Evolutionary conservation across 148 eudicot species (phyloP), one percentile per base, ranked within the genome.

Genomic region (Persicaria tinctoria): DNA sequence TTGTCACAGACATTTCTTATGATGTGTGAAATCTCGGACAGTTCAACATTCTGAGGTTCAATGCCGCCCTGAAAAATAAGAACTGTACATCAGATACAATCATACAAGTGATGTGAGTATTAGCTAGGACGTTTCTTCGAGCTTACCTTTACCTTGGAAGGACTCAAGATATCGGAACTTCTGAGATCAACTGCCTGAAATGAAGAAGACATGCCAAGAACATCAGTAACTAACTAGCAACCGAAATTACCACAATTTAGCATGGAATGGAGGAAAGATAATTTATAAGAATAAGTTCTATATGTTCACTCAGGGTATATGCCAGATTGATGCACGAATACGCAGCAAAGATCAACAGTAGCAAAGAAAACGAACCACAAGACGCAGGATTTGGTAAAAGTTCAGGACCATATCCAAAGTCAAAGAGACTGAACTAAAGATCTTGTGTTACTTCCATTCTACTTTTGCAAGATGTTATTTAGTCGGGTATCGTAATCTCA

Each of bases 171-270:
- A 47, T 82, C 90, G 13, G 96, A 85, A 82, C 92, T 85, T 82
- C 87, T 85, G 14, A 90, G 86, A 79, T 88, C 83, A 81, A 90
- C 89, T 63, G 90, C 88, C 96, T 90, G 90, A 80, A 84, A 79
- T 13, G 49, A 72, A 68, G 72, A 75, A 79, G 18, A 72, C 51
- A 76, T 70, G n/a, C 14, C 50, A 51, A 50, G 51, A 70, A 18
- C 47, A 66, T 71, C 46, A 70, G 51, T 70, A 71, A 71, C 38
- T 63, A 9, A 63, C 4, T 55, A 55, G 59, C 6, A 55, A 55
- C 1, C 59, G n/a, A 16, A 55, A 55, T 55, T 7, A 55, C 2
- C 20, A n/a, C 59, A 60, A 2, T 60, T 41, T 20, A 27, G 68
- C 41, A 60, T 60, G 68, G 45, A 8, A 9, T 60, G 44, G 68